phyloP scores from a whole-genome alignment of 2,329 filamentous ascomycete genomes.

The Fonsecaea pugnacius region DNA sequence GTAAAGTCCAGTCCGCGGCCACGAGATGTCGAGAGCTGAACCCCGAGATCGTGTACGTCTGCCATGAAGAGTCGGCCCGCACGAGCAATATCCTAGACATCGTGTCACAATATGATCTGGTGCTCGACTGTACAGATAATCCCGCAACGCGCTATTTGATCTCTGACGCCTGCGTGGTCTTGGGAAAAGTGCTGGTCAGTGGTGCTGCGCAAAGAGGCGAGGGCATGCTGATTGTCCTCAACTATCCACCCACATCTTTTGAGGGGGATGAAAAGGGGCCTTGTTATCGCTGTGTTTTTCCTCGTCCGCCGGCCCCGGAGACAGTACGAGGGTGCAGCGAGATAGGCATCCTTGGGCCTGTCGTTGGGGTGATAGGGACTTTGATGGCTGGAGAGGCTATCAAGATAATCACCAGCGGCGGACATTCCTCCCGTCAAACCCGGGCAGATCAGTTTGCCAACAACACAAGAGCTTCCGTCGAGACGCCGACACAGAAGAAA shows the following conservation, averaged over 20 bases:
- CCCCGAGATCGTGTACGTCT: slow-evolving; percentile 26
- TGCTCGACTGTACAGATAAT: slow-evolving; percentile 95
- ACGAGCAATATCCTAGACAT: slow-evolving; percentile 25
- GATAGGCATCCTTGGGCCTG: slow-evolving; percentile 87
- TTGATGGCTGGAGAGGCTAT: slow-evolving; percentile 88
- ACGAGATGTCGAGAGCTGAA: slow-evolving; percentile 33
- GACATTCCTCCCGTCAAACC: slow-evolving; percentile 32
- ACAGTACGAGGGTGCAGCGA: slow-evolving; percentile 87
- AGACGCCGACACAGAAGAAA: not conserved
- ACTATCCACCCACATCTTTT: slow-evolving; percentile 61
- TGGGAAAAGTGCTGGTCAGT: slow-evolving; percentile 79
- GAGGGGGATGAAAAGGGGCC: slow-evolving; percentile 63
- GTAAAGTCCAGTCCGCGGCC: slow-evolving; percentile 31
- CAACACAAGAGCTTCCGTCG: not conserved
- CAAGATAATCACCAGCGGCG: slow-evolving; percentile 67
- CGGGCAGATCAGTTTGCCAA: slow-evolving; percentile 29
- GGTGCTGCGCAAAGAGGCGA: slow-evolving; percentile 87
- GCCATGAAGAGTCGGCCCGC: slow-evolving; percentile 26
- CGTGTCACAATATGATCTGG: slow-evolving; percentile 67
- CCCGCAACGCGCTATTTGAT: slow-evolving; percentile 90
- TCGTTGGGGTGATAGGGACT: slow-evolving; percentile 91
- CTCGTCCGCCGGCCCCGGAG: slow-evolving; percentile 79
- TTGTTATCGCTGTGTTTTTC: slow-evolving; percentile 94
- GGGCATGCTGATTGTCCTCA: slow-evolving; percentile 82
- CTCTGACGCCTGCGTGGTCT: slow-evolving; percentile 82